Evolutionary conservation across 352 stramenopile genomes (phyloP).

Genomic region (Globisporangium alternatum): DNA sequence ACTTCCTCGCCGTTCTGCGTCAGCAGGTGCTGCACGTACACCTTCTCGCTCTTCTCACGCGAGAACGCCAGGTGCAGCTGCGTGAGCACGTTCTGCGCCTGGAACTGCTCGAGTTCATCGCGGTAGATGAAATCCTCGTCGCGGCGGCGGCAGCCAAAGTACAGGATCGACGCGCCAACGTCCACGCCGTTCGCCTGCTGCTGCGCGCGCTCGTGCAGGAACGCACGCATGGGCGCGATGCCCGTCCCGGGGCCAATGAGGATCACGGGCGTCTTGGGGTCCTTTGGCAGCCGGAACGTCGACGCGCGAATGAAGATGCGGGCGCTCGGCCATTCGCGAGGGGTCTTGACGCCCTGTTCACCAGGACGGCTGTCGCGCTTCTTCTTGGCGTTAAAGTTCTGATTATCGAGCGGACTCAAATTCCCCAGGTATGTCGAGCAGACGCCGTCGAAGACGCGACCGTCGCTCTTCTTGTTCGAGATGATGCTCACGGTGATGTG

Average conservation of each 20-base stretch:
- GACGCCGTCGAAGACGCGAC: constrained; percentile 89
- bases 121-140: constrained; percentile 91
- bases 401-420: constrained; percentile 41
- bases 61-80: constrained; percentile 95
- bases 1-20: constrained; percentile 61
- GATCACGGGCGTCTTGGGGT: constrained; percentile 91
- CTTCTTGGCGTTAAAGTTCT: constrained; percentile 60
- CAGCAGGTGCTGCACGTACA: constrained; percentile 98
- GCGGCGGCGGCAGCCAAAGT: constrained; percentile 86
- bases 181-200: constrained; percentile 50
- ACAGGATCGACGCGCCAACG: constrained; percentile 91
- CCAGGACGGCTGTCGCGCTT: constrained; percentile 69
- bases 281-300: constrained; percentile 91
- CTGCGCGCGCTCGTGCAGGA: constrained; percentile 93
- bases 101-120: constrained; percentile 89
- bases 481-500: constrained; percentile 95
- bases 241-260: constrained; percentile 95
- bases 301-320: constrained; percentile 94
- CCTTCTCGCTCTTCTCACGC: constrained; percentile 91
- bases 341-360: constrained; percentile 67
- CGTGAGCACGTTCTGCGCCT: constrained; percentile 82
- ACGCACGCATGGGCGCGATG: constrained; percentile 96
- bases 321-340: constrained; percentile 62
- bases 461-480: constrained; percentile 66
- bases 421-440: constrained; percentile 92